phyloP scores from a whole-genome alignment of 768 basidiomycete genomes.

The Psilocybe subaeruginosa region DNA sequence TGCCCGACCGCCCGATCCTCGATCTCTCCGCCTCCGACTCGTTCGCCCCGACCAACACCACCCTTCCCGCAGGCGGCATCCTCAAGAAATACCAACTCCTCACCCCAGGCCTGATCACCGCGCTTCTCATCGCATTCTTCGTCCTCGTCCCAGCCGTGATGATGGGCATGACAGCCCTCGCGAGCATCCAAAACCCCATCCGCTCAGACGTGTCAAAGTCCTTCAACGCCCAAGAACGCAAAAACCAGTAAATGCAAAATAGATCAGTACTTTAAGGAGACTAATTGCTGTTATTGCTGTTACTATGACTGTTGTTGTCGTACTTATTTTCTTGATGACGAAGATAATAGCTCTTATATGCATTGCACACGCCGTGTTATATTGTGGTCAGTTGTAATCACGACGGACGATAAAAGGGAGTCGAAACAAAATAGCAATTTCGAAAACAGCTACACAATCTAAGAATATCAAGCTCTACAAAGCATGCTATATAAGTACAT shows the following conservation, averaged over 20 bases:
- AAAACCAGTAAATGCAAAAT: slow-evolving; percentile 57
- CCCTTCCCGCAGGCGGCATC: slow-evolving; percentile 56
- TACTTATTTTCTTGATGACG: too few relatives aligned
- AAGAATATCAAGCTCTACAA: too few relatives aligned
- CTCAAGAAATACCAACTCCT: slow-evolving; percentile 77
- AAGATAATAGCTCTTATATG: too few relatives aligned
- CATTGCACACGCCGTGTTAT: too few relatives aligned
- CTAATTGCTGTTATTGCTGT: too few relatives aligned
- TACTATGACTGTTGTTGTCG: too few relatives aligned
- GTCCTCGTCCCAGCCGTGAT: slow-evolving; percentile 68
- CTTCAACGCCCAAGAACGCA: slow-evolving; percentile 71
- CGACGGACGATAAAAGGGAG: too few relatives aligned
- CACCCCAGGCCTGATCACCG: slow-evolving; percentile 72
- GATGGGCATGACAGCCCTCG: slow-evolving; percentile 65
- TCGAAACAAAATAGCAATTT: too few relatives aligned
- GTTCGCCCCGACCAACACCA: slow-evolving; percentile 32
- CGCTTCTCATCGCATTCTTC: slow-evolving; percentile 67
- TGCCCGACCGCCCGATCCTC: slow-evolving; percentile 27
- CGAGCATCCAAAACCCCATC: slow-evolving; percentile 74
- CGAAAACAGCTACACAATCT: too few relatives aligned
- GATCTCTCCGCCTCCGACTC: slow-evolving; percentile 22
- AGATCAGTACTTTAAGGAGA: too few relatives aligned
- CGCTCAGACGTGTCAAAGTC: slow-evolving; percentile 66
- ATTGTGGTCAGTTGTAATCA: too few relatives aligned
- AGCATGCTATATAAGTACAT: too few relatives aligned